Evolutionary conservation across 257 asterid species (phyloP).

Genomic region (Nyctanthes arbortristis): DNA sequence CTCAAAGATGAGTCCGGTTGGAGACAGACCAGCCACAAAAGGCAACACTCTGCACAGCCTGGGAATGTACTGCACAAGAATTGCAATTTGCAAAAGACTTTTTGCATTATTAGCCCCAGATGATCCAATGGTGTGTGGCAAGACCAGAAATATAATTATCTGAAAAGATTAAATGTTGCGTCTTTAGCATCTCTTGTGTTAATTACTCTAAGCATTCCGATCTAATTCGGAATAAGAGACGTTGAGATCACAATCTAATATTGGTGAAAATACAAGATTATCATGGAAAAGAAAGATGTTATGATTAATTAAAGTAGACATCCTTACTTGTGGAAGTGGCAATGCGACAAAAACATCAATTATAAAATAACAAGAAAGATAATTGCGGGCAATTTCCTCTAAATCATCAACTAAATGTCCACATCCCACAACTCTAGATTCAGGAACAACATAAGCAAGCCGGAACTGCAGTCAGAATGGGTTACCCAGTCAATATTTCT

Average conservation of each 20-base stretch:
- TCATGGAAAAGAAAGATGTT: not conserved
- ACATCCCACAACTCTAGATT: conserved; percentile 75
- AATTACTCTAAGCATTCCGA: too few relatives aligned
- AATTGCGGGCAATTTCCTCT: conserved; percentile 69
- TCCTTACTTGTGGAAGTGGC: too few relatives aligned
- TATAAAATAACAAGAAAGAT: conserved; percentile 53
- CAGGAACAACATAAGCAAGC: conserved; percentile 86
- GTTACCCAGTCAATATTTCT: too few relatives aligned
- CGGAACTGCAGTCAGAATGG: conserved; percentile 64
- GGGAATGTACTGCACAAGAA: too few relatives aligned
- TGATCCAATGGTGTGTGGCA: conserved; percentile 51
- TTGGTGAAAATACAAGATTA: not conserved
- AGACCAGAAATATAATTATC: conserved; percentile 60
- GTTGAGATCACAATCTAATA: too few relatives aligned
- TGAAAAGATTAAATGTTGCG: conserved; percentile 30
- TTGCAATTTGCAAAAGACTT: conserved; percentile 57
- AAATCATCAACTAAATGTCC: too few relatives aligned
- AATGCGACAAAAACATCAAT: conserved; percentile 59
- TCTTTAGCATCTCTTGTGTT: too few relatives aligned
- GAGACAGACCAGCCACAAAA: too few relatives aligned
- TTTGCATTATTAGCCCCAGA: conserved; percentile 63
- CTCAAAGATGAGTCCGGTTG: too few relatives aligned
- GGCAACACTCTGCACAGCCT: too few relatives aligned
- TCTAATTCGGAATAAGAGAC: too few relatives aligned
- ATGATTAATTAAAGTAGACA: too few relatives aligned